Percentiles rank a stretch among this genome's conserved stretches.
Evolutionary conservation across 495 filamentous ascomycete species (phyloP).

Genomic region (Neurospora cerealis): DNA sequence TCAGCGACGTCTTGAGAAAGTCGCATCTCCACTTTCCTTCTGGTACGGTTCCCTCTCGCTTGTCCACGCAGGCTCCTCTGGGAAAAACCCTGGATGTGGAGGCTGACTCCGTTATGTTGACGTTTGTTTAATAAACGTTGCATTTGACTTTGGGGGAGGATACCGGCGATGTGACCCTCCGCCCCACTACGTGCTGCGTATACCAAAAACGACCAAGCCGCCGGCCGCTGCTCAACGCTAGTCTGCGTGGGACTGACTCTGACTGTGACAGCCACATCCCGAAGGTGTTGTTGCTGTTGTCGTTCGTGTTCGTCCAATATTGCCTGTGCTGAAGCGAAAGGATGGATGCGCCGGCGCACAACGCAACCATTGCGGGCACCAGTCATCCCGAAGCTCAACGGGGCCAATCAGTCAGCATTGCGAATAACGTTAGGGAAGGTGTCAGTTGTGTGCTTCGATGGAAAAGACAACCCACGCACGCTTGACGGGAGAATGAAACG

Average conservation of each 20-base stretch:
- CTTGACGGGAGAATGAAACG: neutral
- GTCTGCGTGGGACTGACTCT: neutral
- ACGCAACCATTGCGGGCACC: neutral
- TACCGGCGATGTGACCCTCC: neutral
- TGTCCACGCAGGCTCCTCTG: neutral
- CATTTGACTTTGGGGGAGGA: neutral
- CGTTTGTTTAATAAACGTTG: neutral
- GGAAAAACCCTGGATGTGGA: neutral
- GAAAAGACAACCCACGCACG: constrained; percentile 1
- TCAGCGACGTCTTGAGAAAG: neutral
- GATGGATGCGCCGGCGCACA: neutral
- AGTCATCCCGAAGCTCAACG: neutral
- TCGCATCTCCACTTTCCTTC: neutral
- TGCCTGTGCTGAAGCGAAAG: neutral
- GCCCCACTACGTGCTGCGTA: neutral
- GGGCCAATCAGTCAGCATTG: neutral
- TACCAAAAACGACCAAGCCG: neutral
- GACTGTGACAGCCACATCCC: neutral
- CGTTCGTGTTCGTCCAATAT: neutral
- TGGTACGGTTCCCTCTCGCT: neutral
- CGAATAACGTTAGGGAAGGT: neutral
- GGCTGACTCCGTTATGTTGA: neutral
- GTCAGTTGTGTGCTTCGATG: neutral
- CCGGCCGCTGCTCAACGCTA: neutral
- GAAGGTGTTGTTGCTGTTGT: neutral